These are phyloP conservation scores for Streptanthus diversifolius DNA, from an alignment of 345 rosid species.

Conservation along the genomic window DNA sequence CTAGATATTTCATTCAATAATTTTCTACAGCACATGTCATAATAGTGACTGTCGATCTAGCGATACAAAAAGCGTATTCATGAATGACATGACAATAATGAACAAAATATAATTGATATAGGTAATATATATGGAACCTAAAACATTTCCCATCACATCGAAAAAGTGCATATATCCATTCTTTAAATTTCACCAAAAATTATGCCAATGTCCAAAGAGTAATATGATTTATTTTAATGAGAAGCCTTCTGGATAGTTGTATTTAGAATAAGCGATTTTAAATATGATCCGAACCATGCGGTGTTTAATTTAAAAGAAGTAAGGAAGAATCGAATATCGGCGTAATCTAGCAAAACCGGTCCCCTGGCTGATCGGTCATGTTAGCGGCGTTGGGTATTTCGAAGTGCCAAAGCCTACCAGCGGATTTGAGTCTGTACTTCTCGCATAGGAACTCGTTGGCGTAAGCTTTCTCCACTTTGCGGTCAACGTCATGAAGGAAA, in stretches of 20 bases:
- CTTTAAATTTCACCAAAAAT: no score
- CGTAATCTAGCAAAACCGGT: conserved; percentile 51
- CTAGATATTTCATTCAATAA: neutral
- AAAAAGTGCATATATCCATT: no score
- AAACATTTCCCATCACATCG: no score
- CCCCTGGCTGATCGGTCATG: conserved; percentile 32
- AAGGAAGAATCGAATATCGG: neutral
- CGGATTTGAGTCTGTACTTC: conserved; percentile 47
- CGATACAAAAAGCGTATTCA: no score
- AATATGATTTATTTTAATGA: conserved; percentile 7
- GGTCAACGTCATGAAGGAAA: conserved; percentile 64
- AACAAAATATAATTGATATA: no score
- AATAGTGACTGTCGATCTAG: no score
- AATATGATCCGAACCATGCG: conserved; percentile 21
- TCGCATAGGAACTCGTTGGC: conserved; percentile 65
- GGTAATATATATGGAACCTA: no score
- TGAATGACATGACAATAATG: no score
- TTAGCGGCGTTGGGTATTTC: conserved; percentile 60
- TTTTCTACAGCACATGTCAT: neutral
- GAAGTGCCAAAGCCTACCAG: conserved; percentile 67
- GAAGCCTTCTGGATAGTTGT: neutral
- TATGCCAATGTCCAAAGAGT: neutral
- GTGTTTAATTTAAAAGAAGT: neutral
- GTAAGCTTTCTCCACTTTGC: conserved; percentile 57
- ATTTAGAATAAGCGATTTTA: neutral